Evolutionary conservation across 1,139 yeast genomes (phyloP), one percentile per base, ranked within the genome.

Genomic region (Kurtzmaniella quercitrusa): DNA sequence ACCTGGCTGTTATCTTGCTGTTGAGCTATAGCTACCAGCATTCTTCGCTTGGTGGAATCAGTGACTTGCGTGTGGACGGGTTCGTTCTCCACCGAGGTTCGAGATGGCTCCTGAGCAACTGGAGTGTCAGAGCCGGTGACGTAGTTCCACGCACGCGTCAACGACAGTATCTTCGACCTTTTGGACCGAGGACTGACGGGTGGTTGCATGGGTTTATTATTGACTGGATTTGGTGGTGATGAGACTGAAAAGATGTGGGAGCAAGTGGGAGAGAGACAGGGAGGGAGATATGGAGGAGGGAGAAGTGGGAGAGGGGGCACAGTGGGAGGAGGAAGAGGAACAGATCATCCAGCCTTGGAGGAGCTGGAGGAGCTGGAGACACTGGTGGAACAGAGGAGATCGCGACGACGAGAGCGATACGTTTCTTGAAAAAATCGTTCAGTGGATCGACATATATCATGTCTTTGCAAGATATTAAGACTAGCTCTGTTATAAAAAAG

Each of bases 141-240:
- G 21, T 18, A 36, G 16, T 19, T 18, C 38, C 38, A 36, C 11
- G 25, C 38, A 18, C 27, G 25, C 4, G 38, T n/a, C 25, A 19
- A 36, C n/a, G 38, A n/a, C 38, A 36, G 38, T 15, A 14, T 21
- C 14, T 36, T 21, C 29, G 38, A 14, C 15, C 21, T 9, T n/a
- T 21, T 18, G 16, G 38, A 19, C 17, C 38, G 15, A 36, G 38
- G 27, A 36, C 27, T 19, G 16, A 36, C 38, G 15, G 38, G 38
- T 8, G 14, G 27, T 36, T 7, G 27, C 38, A 36, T 36, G 12
- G 24, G 16, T 11, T 27, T 4, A n/a, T 7, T 10, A n/a, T 7
- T 11, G 12, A 10, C 12, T n/a, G 14, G 12, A 7, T 27, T 4
- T 27, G 31, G 31, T 27, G 4, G 31, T 27, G 31, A 27, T 27